Evolutionary conservation across 192 early-diverging fungal species (phyloP).

Genomic region (Martensiomyces pterosporus): DNA sequence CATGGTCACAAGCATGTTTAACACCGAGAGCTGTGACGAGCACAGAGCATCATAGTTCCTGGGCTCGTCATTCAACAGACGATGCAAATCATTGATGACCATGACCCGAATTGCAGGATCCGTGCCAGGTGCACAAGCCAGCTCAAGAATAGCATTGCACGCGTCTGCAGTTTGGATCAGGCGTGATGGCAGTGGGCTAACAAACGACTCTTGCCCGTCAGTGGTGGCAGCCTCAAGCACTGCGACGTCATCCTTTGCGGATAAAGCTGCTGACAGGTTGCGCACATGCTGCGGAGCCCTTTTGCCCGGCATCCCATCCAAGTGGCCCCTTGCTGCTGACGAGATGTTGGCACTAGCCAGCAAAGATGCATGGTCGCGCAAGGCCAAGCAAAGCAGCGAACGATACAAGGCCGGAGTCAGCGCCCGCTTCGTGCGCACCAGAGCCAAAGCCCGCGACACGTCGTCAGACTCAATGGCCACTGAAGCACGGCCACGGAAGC

Average conservation of each 20-base stretch:
- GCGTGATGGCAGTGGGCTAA: conserved; percentile 21
- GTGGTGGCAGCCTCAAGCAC: neutral
- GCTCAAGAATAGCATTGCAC: conserved; percentile 24
- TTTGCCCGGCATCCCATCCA: neutral
- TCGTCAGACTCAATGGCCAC: conserved; percentile 16
- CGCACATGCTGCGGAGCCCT: conserved; percentile 20
- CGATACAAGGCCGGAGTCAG: conserved; percentile 34
- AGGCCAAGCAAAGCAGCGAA: conserved; percentile 22
- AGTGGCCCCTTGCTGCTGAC: neutral
- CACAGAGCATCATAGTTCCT: conserved; percentile 18
- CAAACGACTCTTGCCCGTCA: conserved; percentile 19
- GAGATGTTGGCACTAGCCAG: conserved; percentile 36
- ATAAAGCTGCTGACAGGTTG: conserved; percentile 16
- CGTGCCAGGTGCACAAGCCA: conserved; percentile 16
- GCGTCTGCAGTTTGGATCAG: conserved; percentile 17
- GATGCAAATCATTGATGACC: conserved; percentile 13
- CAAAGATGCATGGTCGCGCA: conserved; percentile 29
- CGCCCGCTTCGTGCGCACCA: conserved; percentile 33
- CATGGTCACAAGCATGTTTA: conserved; percentile 11
- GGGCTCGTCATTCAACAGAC: conserved; percentile 29
- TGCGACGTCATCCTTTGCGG: neutral
- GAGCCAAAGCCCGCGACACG: conserved; percentile 12
- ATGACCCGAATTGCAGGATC: conserved; percentile 19
- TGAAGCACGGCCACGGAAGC: conserved; percentile 22
- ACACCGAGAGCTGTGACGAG: conserved; percentile 4